Percentiles rank a stretch among this genome's conserved stretches.
Evolutionary conservation across 2,329 filamentous ascomycete genomes (phyloP).

Genomic region (Zasmidium angulare): DNA sequence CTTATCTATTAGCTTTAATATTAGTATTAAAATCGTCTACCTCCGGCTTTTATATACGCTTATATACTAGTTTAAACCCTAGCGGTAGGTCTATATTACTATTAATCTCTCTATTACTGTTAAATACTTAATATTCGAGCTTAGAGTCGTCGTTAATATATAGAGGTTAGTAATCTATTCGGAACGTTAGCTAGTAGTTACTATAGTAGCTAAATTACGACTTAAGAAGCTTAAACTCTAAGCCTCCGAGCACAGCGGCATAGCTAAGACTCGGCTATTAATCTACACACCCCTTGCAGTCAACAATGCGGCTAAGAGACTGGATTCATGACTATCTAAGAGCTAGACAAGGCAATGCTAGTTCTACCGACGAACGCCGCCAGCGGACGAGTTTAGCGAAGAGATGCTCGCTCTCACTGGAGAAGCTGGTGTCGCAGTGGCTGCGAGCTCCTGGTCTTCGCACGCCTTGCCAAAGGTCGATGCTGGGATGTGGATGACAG

Average conservation of each 20-base stretch:
- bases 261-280: neutral
- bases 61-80: neutral
- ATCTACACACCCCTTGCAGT: neutral
- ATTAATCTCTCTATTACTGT: neutral
- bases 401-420: neutral
- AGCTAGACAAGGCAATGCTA: neutral
- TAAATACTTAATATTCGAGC: neutral
- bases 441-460: constrained; percentile 1
- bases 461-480: constrained; percentile 1
- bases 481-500: constrained; percentile 12
- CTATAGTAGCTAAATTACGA: neutral
- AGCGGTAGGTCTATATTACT: neutral
- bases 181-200: neutral
- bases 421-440: neutral
- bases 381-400: neutral
- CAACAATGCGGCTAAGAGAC: neutral
- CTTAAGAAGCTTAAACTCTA: neutral
- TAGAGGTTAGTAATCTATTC: neutral
- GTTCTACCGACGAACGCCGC: neutral
- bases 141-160: neutral
- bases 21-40: no score
- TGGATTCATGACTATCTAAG: neutral
- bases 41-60: neutral
- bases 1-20: neutral
- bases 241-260: neutral